These are phyloP conservation scores for Botryotinia calthae DNA, from an alignment of 2,329 filamentous ascomycete species.

Conservation along the genomic window DNA sequence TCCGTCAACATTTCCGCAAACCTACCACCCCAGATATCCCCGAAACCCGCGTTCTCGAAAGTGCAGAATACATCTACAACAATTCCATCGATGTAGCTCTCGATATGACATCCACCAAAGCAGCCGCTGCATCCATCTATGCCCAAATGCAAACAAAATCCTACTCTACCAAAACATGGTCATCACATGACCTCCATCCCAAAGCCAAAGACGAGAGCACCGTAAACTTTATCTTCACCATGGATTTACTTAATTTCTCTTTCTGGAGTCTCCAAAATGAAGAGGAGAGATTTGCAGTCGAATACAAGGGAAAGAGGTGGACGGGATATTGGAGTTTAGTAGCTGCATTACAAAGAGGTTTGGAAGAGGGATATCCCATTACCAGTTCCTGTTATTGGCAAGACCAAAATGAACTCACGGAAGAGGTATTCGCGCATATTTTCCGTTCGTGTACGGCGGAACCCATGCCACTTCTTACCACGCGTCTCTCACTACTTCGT, in stretches of 20 bases:
- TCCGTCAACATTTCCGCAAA: constrained; percentile 74
- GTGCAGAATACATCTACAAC: constrained; percentile 83
- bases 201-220: constrained; percentile 75
- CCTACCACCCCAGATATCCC: constrained; percentile 54
- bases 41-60: constrained; percentile 78
- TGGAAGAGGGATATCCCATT: constrained; percentile 85
- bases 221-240: constrained; percentile 91
- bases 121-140: constrained; percentile 76
- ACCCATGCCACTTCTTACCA: constrained; percentile 77
- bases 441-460: constrained; percentile 87
- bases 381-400: constrained; percentile 87
- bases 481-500: constrained; percentile 74
- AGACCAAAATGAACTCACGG: constrained; percentile 69
- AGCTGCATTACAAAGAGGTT: constrained; percentile 77
- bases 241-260: constrained; percentile 95
- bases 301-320: constrained; percentile 78
- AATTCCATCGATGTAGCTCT: constrained; percentile 91
- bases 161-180: constrained; percentile 85
- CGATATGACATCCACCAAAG: constrained; percentile 77
- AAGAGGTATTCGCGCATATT: constrained; percentile 70
- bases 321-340: constrained; percentile 96
- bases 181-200: constrained; percentile 85
- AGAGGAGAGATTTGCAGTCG: constrained; percentile 76
- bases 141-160: constrained; percentile 76
- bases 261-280: constrained; percentile 77